These are phyloP conservation scores for Tuber microsphaerosporum DNA, from an alignment of 495 filamentous ascomycete genomes.

Conservation along the genomic window DNA sequence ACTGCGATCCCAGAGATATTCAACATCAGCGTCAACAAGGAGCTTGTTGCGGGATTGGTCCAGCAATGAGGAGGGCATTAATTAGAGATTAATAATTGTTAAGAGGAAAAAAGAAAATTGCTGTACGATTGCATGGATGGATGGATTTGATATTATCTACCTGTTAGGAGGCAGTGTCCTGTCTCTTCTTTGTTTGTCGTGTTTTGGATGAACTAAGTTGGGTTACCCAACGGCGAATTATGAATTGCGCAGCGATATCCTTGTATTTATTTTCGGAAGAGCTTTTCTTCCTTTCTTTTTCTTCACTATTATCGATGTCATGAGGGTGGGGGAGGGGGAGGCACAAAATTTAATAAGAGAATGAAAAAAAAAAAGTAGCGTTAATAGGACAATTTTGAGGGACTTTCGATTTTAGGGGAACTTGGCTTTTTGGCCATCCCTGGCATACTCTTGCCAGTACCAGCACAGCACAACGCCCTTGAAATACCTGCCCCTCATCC, in stretches of 20 bases:
- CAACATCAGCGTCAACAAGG: slow-evolving; percentile 11
- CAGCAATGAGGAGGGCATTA: slow-evolving; percentile 18
- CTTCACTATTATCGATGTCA: not conserved
- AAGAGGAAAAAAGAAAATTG: not conserved
- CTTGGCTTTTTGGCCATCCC: not conserved
- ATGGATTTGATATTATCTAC: slow-evolving; percentile 7
- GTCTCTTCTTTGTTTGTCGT: slow-evolving; percentile 10
- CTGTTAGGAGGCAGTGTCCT: slow-evolving; percentile 11
- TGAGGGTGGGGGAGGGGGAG: not conserved
- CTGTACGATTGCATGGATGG: slow-evolving; percentile 26
- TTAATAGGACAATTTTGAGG: not conserved
- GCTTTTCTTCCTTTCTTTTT: not conserved
- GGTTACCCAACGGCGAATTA: not conserved
- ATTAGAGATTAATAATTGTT: not conserved
- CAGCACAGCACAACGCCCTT: not conserved
- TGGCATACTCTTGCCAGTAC: not conserved
- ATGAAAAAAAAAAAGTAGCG: not conserved
- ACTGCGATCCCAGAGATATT: slow-evolving; percentile 18
- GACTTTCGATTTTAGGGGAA: not conserved
- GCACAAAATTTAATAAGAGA: not conserved
- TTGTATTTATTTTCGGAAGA: not conserved
- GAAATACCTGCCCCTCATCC: not conserved
- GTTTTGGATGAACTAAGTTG: not conserved
- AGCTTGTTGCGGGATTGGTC: slow-evolving; percentile 1
- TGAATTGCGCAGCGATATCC: not conserved